Evolutionary conservation across 345 rosid genomes (phyloP).

Genomic region (Anacardium occidentale): DNA sequence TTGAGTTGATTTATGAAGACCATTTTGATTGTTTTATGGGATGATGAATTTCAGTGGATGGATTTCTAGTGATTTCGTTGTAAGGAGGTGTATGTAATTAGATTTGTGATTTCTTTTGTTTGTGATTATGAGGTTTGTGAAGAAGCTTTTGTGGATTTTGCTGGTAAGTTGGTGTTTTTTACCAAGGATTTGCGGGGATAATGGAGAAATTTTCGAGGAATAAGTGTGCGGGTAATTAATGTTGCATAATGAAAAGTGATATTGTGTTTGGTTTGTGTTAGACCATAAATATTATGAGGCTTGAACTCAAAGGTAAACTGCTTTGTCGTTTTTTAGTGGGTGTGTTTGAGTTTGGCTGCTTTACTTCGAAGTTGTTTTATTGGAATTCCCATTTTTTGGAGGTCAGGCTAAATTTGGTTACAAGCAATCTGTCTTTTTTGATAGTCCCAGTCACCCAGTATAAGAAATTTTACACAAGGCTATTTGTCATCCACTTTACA

Average conservation of each 20-base stretch:
- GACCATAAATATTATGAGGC: not conserved
- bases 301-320: not conserved
- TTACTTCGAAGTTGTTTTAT: not conserved
- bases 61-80: not conserved
- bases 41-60: not conserved
- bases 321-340: conserved; percentile 11
- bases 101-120: not conserved
- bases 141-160: not conserved
- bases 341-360: not conserved
- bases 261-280: not conserved
- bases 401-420: not conserved
- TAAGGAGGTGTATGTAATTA: not conserved
- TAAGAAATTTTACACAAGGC: not conserved
- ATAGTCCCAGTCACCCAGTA: not conserved
- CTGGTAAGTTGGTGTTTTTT: no score
- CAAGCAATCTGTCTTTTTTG: no score
- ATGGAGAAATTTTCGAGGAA: not conserved
- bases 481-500: not conserved
- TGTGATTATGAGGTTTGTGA: not conserved
- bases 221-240: not conserved
- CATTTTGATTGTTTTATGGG: not conserved
- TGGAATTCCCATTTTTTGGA: not conserved
- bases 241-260: not conserved
- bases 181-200: not conserved
- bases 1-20: not conserved